Evolutionary conservation across 2,329 filamentous ascomycete genomes (phyloP).

Genomic region (Pseudocercospora fijiensis): DNA sequence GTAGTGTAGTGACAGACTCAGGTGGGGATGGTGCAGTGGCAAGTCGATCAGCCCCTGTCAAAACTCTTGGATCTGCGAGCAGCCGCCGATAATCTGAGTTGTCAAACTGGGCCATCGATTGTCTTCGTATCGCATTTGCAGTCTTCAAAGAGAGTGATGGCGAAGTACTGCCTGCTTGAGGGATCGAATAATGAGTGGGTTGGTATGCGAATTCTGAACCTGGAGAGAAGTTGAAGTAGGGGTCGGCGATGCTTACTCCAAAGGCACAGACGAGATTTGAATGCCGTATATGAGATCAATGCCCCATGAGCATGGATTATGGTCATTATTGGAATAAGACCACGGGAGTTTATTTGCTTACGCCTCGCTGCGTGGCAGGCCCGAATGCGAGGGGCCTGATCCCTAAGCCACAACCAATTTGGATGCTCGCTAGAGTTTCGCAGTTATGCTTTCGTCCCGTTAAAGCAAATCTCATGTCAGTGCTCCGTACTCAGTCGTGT

Average conservation of each 20-base stretch:
- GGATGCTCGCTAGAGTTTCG: not conserved
- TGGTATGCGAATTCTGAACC: not conserved
- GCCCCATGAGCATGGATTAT: not conserved
- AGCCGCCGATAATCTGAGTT: not conserved
- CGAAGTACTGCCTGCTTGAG: not conserved
- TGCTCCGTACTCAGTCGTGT: not conserved
- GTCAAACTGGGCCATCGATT: not conserved
- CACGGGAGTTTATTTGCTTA: not conserved
- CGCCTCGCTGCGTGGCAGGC: not conserved
- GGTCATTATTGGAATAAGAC: not conserved
- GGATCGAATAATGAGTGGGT: not conserved
- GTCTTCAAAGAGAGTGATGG: not conserved
- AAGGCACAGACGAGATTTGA: not conserved
- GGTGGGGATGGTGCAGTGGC: conserved; percentile 21
- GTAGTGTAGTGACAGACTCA: conserved; percentile 23
- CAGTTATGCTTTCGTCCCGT: conserved; percentile 1
- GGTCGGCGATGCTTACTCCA: not conserved
- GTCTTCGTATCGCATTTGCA: not conserved
- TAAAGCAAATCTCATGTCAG: not conserved
- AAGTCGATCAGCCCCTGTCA: conserved; percentile 22
- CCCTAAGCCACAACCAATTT: not conserved
- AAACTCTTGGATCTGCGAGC: conserved; percentile 16
- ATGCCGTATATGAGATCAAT: not conserved
- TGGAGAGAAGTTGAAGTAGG: not conserved
- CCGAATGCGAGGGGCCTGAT: not conserved